Evolutionary conservation across 305 asterid species (phyloP).

Genomic region (Solanum hybrid): DNA sequence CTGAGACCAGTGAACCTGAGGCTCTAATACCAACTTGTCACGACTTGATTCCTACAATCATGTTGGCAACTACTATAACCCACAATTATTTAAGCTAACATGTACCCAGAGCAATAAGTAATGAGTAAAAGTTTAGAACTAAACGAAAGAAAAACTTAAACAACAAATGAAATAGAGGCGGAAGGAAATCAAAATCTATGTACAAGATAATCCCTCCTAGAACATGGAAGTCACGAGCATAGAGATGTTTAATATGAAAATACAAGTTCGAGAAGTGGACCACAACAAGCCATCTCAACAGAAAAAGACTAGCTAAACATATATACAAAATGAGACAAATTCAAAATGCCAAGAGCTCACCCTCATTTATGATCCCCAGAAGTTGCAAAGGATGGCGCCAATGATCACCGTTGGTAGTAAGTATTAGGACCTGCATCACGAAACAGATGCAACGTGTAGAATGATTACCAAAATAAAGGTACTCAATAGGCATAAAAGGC

Average conservation of each 20-base stretch:
- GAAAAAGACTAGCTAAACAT: no score
- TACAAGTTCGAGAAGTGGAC: neutral
- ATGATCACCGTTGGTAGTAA: neutral
- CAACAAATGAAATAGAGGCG: neutral
- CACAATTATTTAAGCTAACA: neutral
- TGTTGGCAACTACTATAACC: neutral
- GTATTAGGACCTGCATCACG: neutral
- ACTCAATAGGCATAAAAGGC: neutral
- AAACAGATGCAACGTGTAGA: neutral
- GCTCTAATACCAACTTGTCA: neutral
- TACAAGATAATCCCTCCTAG: neutral
- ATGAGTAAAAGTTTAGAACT: neutral
- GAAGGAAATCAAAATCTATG: neutral
- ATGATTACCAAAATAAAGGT: neutral
- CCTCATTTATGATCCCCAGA: neutral
- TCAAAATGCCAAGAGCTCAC: neutral
- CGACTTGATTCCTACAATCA: neutral
- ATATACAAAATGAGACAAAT: neutral
- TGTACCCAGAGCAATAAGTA: neutral
- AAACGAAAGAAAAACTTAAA: no score
- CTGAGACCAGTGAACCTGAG: neutral
- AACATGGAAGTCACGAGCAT: neutral
- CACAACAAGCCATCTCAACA: neutral
- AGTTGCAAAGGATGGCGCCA: neutral
- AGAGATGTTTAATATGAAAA: neutral